Base-by-base conservation (phyloP, 2,329 filamentous ascomycete species). In the Rhynchosporium agropyri region DNA sequence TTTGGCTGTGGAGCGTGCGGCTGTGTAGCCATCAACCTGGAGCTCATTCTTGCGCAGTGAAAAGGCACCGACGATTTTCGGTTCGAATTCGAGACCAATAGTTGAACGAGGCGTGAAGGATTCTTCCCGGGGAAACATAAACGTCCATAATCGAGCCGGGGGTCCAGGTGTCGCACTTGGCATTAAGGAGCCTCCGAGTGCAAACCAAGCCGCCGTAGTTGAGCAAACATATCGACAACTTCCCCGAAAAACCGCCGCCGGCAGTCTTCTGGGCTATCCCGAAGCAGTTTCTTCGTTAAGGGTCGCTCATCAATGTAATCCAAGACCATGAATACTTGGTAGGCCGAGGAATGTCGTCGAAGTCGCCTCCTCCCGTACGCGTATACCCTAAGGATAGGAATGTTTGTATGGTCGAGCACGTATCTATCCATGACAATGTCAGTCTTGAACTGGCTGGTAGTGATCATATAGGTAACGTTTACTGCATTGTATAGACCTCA, bases 281-380 rank as follows among this genome's bases (percentile, higher is more conserved):
- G 29, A 50, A 50, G 48, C 48, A 50, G 20, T 33, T 50, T 50
- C 36, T 50, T 50, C 12, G 48, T 36, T 15, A 50, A 50, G 20
- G 48, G 48, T 13, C 48, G 48, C 29, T 29, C 13, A 50, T 50
- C 5, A 50, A 50, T 50, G 4, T 50, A 50, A 50, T 50, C 48
- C 13, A 50, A 50, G 48, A 50, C 48, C 13, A 50, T 50, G 48
- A 50, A 50, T 50, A 50, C 48, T 50, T 50, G 48, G 36, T 36
- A 15, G 4, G 29, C 29, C 29, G 29, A 50, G 29, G 48, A n/a
- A 33, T 36, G 29, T 50, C 29, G 29, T 50, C 48, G 28, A 31
- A 50, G 48, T 50, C 48, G 48, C 31, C 48, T 50, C 10, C 29
- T 10, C 28, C 48, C 29, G 29, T 50, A 50, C 36, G 48, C 48